Base-by-base conservation (phyloP, 805 yeast species). In the Brettanomyces custersianus region DNA sequence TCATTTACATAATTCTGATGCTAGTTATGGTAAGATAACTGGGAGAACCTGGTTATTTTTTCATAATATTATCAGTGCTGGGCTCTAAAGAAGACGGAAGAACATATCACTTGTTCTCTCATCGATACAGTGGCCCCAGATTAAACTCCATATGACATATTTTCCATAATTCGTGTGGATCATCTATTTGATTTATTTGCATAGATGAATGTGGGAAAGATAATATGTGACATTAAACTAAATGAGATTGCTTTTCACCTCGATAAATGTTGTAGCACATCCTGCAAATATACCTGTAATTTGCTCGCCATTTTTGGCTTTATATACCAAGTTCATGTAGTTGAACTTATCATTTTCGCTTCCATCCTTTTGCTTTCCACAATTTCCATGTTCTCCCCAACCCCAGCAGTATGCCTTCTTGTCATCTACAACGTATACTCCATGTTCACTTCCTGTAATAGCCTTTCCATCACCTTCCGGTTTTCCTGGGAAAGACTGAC, bases 311-410 rank as follows among this genome's bases (percentile, higher is more conserved):
- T 16, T 18, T 13, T 9, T 16, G 6, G 34, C 10, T 20, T 22
- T 20, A 17, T 24, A 10, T 17, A 29, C 9, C 29, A 13, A 31
- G 21, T 15, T 33, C 16, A 67, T 43, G 29, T 56, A 49, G 40
- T 55, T 58, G 40, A 57, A 65, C 3, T 66, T 61, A 31, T 60
- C 70, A 33, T 35, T 59, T 25, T 13, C 28, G 8, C 15, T 25
- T 25, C n/a, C 28, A 25, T 39, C 54, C 32, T 9, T 45, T 33
- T 9, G 20, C 51, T 37, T 34, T 0, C 95, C 95, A 59, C 97
- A 90, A 52, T 90, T 90, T 0, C 98, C 98, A 56, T 90, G 98
- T 51, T 92, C 97, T 11, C 96, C 96, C 98, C 98, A 90, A 1
- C 98, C 98, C 97, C 97, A 92, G 2, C 88, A 70, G 37, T 51